Percentiles rank a stretch among this genome's conserved stretches.
Conservation (phyloP, 2,329 filamentous ascomycete genomes). For the Coniochaeta sp. region DNA sequence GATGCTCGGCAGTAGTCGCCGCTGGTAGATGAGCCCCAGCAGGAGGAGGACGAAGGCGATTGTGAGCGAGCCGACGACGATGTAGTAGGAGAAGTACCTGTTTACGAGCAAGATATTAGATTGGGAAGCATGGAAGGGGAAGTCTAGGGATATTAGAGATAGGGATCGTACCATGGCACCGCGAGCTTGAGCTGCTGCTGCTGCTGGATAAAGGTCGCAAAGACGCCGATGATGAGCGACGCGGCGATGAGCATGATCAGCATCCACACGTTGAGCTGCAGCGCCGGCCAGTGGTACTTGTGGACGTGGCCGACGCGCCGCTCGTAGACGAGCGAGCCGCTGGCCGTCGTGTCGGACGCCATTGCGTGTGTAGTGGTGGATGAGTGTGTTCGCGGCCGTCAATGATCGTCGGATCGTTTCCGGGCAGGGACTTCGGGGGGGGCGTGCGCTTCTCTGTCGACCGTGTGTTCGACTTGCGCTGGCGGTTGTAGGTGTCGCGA, state of each 20-base stretch:
- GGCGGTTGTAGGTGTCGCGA: background rate
- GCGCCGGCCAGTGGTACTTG: constrained; percentile 62
- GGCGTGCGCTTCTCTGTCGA: background rate
- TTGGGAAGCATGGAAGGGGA: background rate
- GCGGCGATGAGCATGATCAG: constrained; percentile 56
- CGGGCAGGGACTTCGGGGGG: background rate
- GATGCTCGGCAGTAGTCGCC: constrained; percentile 53
- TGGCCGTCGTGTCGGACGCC: constrained; percentile 23
- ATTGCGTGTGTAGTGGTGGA: constrained; percentile 13
- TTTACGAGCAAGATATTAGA: constrained; percentile 17
- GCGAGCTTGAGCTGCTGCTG: constrained; percentile 47
- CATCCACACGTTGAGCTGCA: constrained; percentile 61
- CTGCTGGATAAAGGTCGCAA: constrained; percentile 50
- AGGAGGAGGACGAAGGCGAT: constrained; percentile 61
- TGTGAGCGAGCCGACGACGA: constrained; percentile 50
- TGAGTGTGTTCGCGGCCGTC: background rate
- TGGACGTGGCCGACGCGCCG: constrained; percentile 39
- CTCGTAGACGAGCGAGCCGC: constrained; percentile 35
- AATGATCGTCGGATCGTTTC: background rate
- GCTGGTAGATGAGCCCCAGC: constrained; percentile 54
- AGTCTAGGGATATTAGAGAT: background rate
- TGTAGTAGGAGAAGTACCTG: constrained; percentile 61
- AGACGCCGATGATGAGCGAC: constrained; percentile 53
- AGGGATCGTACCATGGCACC: constrained; percentile 50
- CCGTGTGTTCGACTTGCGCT: background rate